These are phyloP conservation scores for Serendipita indica DNA, from an alignment of 768 basidiomycete genomes.

Conservation along the genomic window DNA sequence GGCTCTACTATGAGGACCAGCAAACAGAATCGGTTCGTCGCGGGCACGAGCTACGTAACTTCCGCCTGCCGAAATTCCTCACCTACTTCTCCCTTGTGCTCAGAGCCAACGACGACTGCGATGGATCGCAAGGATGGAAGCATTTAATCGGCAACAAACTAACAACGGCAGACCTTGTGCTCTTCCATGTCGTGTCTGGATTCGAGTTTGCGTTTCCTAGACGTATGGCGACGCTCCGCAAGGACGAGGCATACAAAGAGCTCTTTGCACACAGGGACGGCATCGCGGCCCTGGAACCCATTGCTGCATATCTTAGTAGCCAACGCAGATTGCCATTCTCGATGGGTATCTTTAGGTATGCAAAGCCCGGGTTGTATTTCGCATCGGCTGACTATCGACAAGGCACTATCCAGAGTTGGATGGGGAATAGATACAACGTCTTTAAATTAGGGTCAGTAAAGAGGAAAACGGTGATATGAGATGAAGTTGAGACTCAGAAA, in stretches of 20 bases:
- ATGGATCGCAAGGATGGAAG: slow-evolving; percentile 10
- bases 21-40: slow-evolving; percentile 24
- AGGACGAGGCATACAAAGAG: slow-evolving; percentile 19
- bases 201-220: slow-evolving; percentile 26
- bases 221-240: slow-evolving; percentile 19
- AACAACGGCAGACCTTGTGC: slow-evolving; percentile 29
- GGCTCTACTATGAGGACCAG: slow-evolving; percentile 30
- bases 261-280: slow-evolving; percentile 24
- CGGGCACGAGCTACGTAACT: slow-evolving; percentile 24
- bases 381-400: not conserved
- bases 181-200: slow-evolving; percentile 28
- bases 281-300: slow-evolving; percentile 21
- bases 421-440: slow-evolving; percentile 17
- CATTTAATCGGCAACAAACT: slow-evolving; percentile 19
- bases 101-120: slow-evolving; percentile 14
- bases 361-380: not conserved
- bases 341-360: slow-evolving; percentile 23
- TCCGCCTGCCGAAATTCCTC: slow-evolving; percentile 30
- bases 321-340: slow-evolving; percentile 21
- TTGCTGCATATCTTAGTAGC: slow-evolving; percentile 26
- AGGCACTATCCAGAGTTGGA: slow-evolving; percentile 27
- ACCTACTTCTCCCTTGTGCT: slow-evolving; percentile 25
- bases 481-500: slow-evolving; percentile 1
- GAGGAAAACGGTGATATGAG: not conserved
- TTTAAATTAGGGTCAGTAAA: no score